These are phyloP conservation scores for Trematosphaeria pertusa DNA, from an alignment of 2,329 filamentous ascomycete species.

Conservation along the genomic window DNA sequence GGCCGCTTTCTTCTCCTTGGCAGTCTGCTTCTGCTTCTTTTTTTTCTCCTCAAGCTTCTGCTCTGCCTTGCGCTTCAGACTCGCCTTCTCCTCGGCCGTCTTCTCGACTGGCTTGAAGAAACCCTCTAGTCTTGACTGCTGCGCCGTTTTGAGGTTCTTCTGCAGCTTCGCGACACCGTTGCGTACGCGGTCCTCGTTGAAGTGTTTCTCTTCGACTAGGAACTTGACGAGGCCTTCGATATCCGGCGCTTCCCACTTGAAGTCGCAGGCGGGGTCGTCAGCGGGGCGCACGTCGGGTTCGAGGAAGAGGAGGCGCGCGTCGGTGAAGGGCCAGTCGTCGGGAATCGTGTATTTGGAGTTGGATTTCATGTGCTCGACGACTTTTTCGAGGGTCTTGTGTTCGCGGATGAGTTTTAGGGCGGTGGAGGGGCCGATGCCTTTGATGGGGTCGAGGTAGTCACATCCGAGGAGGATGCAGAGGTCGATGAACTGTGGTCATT, in stretches of 20 bases:
- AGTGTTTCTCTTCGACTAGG: slow-evolving; percentile 92
- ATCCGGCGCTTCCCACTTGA: slow-evolving; percentile 97
- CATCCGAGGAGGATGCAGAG: slow-evolving; percentile 97
- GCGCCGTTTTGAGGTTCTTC: slow-evolving; percentile 89
- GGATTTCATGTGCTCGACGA: slow-evolving; percentile 80
- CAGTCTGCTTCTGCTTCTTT: slow-evolving; percentile 93
- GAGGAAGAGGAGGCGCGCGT: slow-evolving; percentile 91
- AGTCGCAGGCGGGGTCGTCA: slow-evolving; percentile 87
- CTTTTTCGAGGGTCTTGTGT: slow-evolving; percentile 83
- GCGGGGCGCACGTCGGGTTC: slow-evolving; percentile 86
- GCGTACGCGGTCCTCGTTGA: slow-evolving; percentile 92
- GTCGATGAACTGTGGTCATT: slow-evolving; percentile 79
- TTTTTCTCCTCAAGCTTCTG: slow-evolving; percentile 91
- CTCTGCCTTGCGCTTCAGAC: slow-evolving; percentile 89
- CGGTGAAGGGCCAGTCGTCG: slow-evolving; percentile 95
- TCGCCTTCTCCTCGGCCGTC: slow-evolving; percentile 83
- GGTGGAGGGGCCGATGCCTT: slow-evolving; percentile 90
- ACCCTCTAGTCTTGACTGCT: slow-evolving; percentile 90
- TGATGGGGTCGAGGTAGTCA: slow-evolving; percentile 96
- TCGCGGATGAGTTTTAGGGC: slow-evolving; percentile 94
- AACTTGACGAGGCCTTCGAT: slow-evolving; percentile 88
- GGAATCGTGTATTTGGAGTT: slow-evolving; percentile 85
- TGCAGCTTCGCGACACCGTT: slow-evolving; percentile 77
- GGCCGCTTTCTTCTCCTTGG: slow-evolving; percentile 91
- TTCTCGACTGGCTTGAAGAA: slow-evolving; percentile 96